Evolutionary conservation across 2,329 filamentous ascomycete genomes (phyloP), one percentile per base, ranked within the genome.

Genomic region (Ophiostoma australiae): DNA sequence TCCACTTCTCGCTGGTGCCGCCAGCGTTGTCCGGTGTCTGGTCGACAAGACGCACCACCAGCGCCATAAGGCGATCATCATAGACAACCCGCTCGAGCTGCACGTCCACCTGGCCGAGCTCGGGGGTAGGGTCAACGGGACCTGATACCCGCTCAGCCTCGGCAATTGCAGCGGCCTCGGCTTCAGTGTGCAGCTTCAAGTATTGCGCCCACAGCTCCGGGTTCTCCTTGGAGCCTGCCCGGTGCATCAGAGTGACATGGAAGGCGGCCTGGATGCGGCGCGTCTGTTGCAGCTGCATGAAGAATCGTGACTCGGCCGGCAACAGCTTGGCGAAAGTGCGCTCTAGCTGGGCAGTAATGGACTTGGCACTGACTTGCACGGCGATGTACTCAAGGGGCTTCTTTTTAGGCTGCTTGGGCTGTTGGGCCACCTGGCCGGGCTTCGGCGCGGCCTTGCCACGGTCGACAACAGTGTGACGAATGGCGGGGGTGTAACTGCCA

Each of bases 191-290:
- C 0, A 91, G 80, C n/a, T 85, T 81, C 5, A 78, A 79, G 75
- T 97, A 94, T 70, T 84, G 86, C 70, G 90, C 81, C 95, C 95
- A 99, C 70, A 94, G 83, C 10, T 90, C 86, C 0, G 89, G 85
- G 74, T 89, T 80, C 39, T 89, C 81, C 58, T 83, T 83, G 11
- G 87, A 82, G 2, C 82, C 83, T 13, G 90, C 88, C 67, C 90
- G 89, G 80, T 99, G 95, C 79, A 97, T 93, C 55, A 99, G 86
- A 0, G 95, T 99, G 72, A 99, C 92, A 78, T 99, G 95, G 79
- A 98, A 99, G 58, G 89, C 85, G n/a, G 85, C 78, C 79, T 98
- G 94, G 6, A 98, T 81, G 70, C 95, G 91, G 27, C 90, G 86
- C 2, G 84, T 86, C 75, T 90, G 85, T 78, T 91, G 87, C 44